Evolutionary conservation across 2,329 filamentous ascomycete genomes (phyloP), one percentile per base, ranked within the genome.

Genomic region (Dichotomopilus funicola): DNA sequence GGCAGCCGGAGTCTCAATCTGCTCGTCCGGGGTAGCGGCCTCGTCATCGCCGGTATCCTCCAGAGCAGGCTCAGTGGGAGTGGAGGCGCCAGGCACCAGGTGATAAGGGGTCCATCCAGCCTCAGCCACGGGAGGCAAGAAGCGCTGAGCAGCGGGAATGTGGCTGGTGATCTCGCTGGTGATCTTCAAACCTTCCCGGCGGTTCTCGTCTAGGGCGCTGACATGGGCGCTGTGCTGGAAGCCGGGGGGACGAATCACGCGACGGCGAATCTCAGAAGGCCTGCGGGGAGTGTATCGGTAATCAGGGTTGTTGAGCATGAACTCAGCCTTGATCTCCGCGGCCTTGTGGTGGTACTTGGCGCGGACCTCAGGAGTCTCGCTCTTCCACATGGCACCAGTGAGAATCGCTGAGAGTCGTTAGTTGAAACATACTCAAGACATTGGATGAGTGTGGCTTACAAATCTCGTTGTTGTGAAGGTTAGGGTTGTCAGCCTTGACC

Each of bases 391-490:
- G 6, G 59, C 58, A 3, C 71, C 71, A 34, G 72, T 65, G 45
- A 73, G 65, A 59, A 69, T 65, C 6, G 72, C 72, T 73, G 43
- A 4, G n/a, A 51, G 35, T 27, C 36, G 44, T 66, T 57, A 68
- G 63, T 41, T 13, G 33, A 36, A 35, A 27, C 34, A 42, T 5
- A 9, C 27, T 33, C 33, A 13, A 56, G 33, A 51, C 49, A 36
- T n/a, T 40, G 48, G 10, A 2, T 27, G 35, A 44, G 5, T 34
- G 6, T 45, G n/a, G 66, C 72, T 70, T 63, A 75, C 72, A 75
- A 47, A 75, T 74, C 50, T 73, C 67, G 48, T 73, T 74, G 65
- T 75, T 74, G 36, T 68, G 67, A 33, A 74, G 67, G 11, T 62
- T 62, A 2, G 71, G 70, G 46, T 72, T 67, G 12, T 57, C 57